Evolutionary conservation across 2,329 filamentous ascomycete genomes (phyloP).

Genomic region (Aspergillaceae sp.): DNA sequence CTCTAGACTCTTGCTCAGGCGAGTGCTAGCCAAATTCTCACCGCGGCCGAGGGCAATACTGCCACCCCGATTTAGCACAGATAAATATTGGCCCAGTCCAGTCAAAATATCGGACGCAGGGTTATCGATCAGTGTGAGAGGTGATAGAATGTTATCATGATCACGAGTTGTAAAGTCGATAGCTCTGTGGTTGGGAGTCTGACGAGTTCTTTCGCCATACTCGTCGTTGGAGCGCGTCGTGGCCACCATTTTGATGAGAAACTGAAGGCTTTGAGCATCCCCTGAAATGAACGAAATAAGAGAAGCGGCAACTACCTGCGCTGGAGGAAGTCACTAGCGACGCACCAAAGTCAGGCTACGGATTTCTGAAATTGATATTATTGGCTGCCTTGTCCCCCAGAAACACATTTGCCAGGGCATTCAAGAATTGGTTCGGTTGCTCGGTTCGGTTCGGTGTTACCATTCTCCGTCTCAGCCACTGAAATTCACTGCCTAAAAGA

Average conservation of each 20-base stretch:
- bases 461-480: no score
- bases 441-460: no score
- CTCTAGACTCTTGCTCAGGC: slow-evolving; percentile 1
- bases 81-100: slow-evolving; percentile 3
- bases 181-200: not conserved
- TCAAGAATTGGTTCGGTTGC: no score
- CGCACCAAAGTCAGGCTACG: no score
- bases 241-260: not conserved
- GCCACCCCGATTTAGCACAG: slow-evolving; percentile 1
- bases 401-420: no score
- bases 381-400: no score
- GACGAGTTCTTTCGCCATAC: not conserved
- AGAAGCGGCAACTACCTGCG: no score
- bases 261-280: not conserved
- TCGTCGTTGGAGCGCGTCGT: not conserved
- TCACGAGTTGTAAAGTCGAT: slow-evolving; percentile 1
- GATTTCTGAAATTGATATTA: no score
- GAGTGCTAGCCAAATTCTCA: slow-evolving; percentile 1
- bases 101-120: not conserved
- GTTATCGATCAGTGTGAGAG: slow-evolving; percentile 1
- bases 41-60: slow-evolving; percentile 4
- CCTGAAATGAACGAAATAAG: not conserved
- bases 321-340: no score
- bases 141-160: not conserved
- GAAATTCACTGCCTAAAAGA: no score